Evolutionary conservation across 345 rosid species (phyloP).

Genomic region (Camelina sativa): DNA sequence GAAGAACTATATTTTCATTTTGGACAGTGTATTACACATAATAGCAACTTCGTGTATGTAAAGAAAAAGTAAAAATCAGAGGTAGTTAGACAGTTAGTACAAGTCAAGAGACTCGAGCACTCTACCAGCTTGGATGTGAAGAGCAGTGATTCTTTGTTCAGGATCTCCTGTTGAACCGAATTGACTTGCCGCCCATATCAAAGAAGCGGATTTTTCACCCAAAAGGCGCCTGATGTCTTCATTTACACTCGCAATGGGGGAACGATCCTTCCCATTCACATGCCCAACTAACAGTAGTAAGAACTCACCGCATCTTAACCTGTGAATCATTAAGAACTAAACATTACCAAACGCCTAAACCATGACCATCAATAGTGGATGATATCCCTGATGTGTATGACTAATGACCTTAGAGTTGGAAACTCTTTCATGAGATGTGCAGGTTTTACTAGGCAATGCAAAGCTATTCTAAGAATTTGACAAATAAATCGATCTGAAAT

Average conservation of each 20-base stretch:
- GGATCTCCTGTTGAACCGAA: conserved; percentile 88
- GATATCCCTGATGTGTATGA: neutral
- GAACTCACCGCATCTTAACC: conserved; percentile 97
- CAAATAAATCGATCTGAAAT: neutral
- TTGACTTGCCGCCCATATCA: conserved; percentile 99
- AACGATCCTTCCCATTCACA: conserved; percentile 74
- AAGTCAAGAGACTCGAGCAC: conserved; percentile 89
- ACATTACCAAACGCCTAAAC: conserved; percentile 15
- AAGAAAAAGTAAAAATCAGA: neutral
- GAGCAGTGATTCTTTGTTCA: conserved; percentile 78
- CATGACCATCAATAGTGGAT: neutral
- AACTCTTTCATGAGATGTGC: neutral
- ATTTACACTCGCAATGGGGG: conserved; percentile 83
- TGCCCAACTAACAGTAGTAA: conserved; percentile 88
- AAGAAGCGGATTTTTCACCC: conserved; percentile 92
- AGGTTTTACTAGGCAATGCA: conserved; percentile 15
- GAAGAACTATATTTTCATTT: neutral
- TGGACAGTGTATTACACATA: conserved; percentile 9
- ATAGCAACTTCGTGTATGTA: conserved; percentile 1
- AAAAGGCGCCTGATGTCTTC: conserved; percentile 85
- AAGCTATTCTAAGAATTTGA: conserved; percentile 5
- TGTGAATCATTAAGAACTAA: conserved; percentile 36
- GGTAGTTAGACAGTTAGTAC: conserved; percentile 45
- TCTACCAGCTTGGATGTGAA: conserved; percentile 92
- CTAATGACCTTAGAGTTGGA: conserved; percentile 2